These are phyloP conservation scores for Gnomoniopsis sp. DNA, from an alignment of 2,329 filamentous ascomycete genomes.

Conservation along the genomic window DNA sequence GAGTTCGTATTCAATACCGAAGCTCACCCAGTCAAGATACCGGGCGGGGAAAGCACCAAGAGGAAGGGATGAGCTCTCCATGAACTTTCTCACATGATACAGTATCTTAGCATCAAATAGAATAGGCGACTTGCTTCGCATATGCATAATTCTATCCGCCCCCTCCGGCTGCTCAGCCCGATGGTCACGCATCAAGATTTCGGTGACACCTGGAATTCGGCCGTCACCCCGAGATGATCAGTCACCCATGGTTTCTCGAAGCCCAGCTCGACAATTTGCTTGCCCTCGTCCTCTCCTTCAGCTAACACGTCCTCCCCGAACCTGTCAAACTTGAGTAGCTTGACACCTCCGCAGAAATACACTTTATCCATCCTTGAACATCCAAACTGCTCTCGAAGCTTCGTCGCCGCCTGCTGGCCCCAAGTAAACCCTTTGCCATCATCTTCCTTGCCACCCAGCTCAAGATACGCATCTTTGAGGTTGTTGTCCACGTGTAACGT, in stretches of 20 bases:
- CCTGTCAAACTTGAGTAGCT: conserved; percentile 35
- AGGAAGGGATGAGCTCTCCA: neutral
- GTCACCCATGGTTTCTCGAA: conserved; percentile 45
- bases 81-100: neutral
- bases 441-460: conserved; percentile 46
- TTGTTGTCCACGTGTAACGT: conserved; percentile 43
- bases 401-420: conserved; percentile 49
- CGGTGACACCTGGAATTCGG: neutral
- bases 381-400: conserved; percentile 41
- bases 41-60: conserved; percentile 14
- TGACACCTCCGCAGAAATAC: conserved; percentile 37
- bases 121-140: neutral
- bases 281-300: conserved; percentile 31
- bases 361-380: conserved; percentile 58
- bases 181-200: too few species aligned
- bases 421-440: conserved; percentile 53
- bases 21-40: conserved; percentile 39
- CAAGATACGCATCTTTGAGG: conserved; percentile 51
- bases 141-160: neutral
- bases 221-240: conserved; percentile 46
- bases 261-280: conserved; percentile 24
- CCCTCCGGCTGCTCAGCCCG: too few species aligned
- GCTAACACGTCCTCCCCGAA: conserved; percentile 45
- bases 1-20: conserved; percentile 50
- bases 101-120: neutral